A percentile compares a stretch with the other conserved stretches of the same genome.
Evolutionary conservation across 441 rosid genomes (phyloP).

Genomic region (Euphorbia celastroides): DNA sequence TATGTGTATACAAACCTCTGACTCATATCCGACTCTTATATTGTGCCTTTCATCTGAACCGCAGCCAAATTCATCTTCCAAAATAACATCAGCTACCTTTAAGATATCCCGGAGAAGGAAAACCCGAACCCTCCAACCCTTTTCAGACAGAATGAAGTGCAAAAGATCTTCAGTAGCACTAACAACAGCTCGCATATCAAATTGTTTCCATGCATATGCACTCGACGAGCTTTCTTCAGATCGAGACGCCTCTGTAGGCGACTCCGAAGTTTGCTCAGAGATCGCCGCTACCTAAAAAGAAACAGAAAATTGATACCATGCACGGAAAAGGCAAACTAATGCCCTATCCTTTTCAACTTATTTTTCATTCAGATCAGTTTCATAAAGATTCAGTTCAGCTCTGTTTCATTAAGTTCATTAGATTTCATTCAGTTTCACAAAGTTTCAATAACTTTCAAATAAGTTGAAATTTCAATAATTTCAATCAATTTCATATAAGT

Average conservation of each 20-base stretch:
- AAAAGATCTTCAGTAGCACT: slow-evolving; percentile 92
- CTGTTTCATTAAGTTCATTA: no score
- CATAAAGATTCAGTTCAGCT: no score
- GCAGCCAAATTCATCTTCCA: slow-evolving; percentile 45
- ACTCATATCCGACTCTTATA: slow-evolving; percentile 19
- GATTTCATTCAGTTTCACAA: no score
- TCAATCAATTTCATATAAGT: no score
- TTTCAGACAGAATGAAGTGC: slow-evolving; percentile 71
- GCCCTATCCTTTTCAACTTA: no score
- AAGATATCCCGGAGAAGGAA: slow-evolving; percentile 78
- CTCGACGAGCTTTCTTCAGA: slow-evolving; percentile 32
- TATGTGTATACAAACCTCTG: slow-evolving; percentile 44
- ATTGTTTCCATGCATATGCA: slow-evolving; percentile 65
- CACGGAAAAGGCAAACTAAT: background rate
- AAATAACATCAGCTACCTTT: slow-evolving; percentile 52
- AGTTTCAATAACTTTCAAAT: no score
- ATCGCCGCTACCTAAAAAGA: slow-evolving; percentile 74
- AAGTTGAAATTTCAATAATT: no score
- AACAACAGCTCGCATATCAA: slow-evolving; percentile 83
- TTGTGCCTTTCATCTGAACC: slow-evolving; percentile 27
- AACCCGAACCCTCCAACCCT: slow-evolving; percentile 75
- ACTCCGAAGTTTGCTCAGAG: slow-evolving; percentile 72
- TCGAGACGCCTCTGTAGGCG: slow-evolving; percentile 34
- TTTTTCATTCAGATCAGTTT: no score
- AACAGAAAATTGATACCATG: background rate